Evolutionary conservation across 345 rosid species (phyloP), one percentile per base, ranked within the genome.

Genomic region (Gossypium turneri): DNA sequence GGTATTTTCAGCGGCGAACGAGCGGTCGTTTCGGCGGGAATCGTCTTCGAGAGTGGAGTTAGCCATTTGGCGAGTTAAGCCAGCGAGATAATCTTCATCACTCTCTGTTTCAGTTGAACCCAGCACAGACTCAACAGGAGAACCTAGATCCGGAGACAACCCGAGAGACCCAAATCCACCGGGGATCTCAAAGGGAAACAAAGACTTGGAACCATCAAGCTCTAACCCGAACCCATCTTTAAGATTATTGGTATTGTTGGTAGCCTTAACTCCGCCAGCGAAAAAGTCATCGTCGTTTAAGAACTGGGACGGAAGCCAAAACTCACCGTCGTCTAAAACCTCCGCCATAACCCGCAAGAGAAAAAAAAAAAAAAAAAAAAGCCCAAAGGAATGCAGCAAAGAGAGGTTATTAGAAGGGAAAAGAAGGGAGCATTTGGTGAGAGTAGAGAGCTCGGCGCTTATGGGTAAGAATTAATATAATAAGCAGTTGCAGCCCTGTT

Each of bases 221-320:
- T 76, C 83, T 2, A 69, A 50, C 20, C 56, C 74, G 56, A 71
- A 72, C 5, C 76, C 78, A 11, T 67, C 78, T 9, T 57, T 67
- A 41, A 13, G 44, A 10, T 67, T 59, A 12, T 58, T 17, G 45
- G 12, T 1, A 3, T 27, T 15, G 20, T 67, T 19, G 11, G 11
- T 38, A 6, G 24, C 48, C 2, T 44, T 60, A 50, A 27, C 59
- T 63, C 72, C 70, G 63, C 85, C 91, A 47, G 74, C 9, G 67
- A 85, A 81, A 15, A 81, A 50, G 64, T 86, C 94, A 11, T 91
- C 91, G 79, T 90, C 98, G 1, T 85, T 76, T 2, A 92, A 89
- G 73, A 94, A 91, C 90, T 90, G 81, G 0, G 94, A 79, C 7
- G 96, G 98, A 65, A 94, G 88, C 89, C 88, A 86, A 75, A 88